A percentile compares a stretch with the other conserved stretches of the same genome.
Evolutionary conservation across 331 rosid species (phyloP).

Genomic region (Quercus tomentella): DNA sequence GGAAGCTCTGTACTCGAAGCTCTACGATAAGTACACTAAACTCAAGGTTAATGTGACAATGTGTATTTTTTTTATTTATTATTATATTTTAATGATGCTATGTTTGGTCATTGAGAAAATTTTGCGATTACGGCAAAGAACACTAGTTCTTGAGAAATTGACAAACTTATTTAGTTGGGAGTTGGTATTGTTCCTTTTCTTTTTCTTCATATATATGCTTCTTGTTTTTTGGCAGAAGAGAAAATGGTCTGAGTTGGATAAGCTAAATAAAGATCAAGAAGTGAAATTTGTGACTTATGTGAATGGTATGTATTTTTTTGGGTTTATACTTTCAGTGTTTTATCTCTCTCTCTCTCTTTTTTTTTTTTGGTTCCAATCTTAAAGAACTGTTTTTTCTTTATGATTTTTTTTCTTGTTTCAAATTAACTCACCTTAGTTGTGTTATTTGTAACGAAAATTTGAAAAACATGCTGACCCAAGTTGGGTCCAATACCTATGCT

Average conservation of each 20-base stretch:
- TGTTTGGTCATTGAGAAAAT: background rate
- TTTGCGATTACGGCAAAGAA: background rate
- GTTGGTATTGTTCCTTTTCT: background rate
- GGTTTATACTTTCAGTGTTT: background rate
- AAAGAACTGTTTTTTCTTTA: background rate
- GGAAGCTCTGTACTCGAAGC: constrained; percentile 78
- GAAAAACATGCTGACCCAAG: background rate
- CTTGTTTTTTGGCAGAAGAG: constrained; percentile 34
- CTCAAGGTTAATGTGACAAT: constrained; percentile 51
- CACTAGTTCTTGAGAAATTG: background rate
- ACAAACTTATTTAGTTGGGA: background rate
- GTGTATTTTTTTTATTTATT: background rate
- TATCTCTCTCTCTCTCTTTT: no score
- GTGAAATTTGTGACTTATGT: constrained; percentile 54
- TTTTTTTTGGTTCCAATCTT: background rate
- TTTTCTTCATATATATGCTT: background rate
- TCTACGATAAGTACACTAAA: constrained; percentile 62
- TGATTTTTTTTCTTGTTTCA: background rate
- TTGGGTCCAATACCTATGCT: background rate
- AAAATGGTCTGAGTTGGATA: constrained; percentile 56
- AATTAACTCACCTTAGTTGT: background rate
- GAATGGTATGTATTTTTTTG: constrained; percentile 48
- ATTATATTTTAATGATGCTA: background rate
- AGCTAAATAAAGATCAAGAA: constrained; percentile 61
- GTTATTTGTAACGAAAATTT: background rate